Conservation (phyloP, 2,329 filamentous ascomycete genomes). For the Fusarium floridanum region DNA sequence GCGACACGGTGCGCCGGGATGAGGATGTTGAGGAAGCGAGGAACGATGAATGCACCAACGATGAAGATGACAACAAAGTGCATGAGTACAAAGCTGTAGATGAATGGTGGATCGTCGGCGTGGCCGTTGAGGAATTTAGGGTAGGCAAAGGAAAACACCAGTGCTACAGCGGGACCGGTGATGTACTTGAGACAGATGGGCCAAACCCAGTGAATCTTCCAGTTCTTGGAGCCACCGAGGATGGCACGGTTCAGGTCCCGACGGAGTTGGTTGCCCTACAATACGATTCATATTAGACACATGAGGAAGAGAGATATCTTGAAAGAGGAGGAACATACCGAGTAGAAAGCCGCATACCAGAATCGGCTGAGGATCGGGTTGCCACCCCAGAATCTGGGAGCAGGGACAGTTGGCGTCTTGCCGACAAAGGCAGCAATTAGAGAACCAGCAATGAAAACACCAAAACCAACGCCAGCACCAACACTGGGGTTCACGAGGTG, state of each 20-base stretch:
- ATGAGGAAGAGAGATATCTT: fast-evolving
- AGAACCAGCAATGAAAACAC: constrained; percentile 58
- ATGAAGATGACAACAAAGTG: constrained; percentile 36
- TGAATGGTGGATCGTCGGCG: constrained; percentile 27
- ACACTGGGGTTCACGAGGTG: constrained; percentile 57
- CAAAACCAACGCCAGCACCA: constrained; percentile 63
- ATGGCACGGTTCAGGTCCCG: constrained; percentile 64
- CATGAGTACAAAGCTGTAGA: constrained; percentile 41
- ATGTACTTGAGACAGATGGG: constrained; percentile 60
- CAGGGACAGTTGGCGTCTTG: constrained; percentile 53
- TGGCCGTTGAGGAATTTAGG: constrained; percentile 43
- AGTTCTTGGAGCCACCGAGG: constrained; percentile 60
- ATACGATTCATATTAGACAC: constrained; percentile 7
- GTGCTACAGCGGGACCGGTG: constrained; percentile 58
- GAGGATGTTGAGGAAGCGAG: constrained; percentile 33
- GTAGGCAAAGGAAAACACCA: constrained; percentile 63
- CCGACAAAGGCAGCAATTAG: constrained; percentile 53
- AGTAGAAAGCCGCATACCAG: constrained; percentile 66
- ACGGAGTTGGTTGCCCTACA: constrained; percentile 65
- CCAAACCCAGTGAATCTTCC: constrained; percentile 63
- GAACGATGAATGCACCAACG: constrained; percentile 27
- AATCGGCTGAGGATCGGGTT: constrained; percentile 56
- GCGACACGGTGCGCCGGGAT: constrained; percentile 25
- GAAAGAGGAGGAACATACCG: constrained; percentile 52
- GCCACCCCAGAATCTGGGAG: constrained; percentile 57